Evolutionary conservation across 2,329 filamentous ascomycete genomes (phyloP), one percentile per base, ranked within the genome.

Genomic region (Tolypocladium amazonense): DNA sequence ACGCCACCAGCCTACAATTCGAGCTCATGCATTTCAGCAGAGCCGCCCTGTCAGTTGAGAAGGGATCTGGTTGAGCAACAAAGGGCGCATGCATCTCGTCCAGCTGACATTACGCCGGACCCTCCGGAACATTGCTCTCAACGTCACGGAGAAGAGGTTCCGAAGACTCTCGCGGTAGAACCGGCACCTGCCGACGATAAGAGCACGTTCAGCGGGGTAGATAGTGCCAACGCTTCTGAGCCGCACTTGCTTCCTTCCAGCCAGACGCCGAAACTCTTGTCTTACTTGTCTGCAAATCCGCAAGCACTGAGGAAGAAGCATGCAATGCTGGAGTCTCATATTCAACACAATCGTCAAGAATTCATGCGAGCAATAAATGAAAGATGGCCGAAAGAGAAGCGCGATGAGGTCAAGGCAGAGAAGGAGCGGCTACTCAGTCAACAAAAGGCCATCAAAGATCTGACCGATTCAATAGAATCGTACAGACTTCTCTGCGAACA

Each of bases 301-400:
- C 61, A 65, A 23, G 59, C 68, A 20, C 39, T 82, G 33, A 67
- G 73, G 12, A 69, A 62, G 45, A 75, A 74, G 63, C 69, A 71
- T 33, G 69, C 72, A 14, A 64, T 64, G 6, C 62, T 84, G n/a
- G 73, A 77, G 18, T 68, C 71, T 6, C 71, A 76, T 47, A 66
- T 83, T 35, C 72, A 74, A 56, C 72, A 75, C 56, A 85, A 84
- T 61, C 76, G 73, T 9, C 71, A 75, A 30, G 76, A 77, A 23
- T 84, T 80, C 62, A 73, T 70, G 61, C 72, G 72, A 59, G 77
- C 79, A 18, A 74, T 85, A 25, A 73, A 76, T 15, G 76, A 79
- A 58, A 73, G 76, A 38, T 77, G 75, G 62, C 68, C 79, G 2
- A 75, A 75, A 59, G 76, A 79, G 25, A 75, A 75, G 53, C 77